A percentile compares a stretch with the other conserved stretches of the same genome.
These are phyloP conservation scores for Beta corolliflora DNA, from an alignment of 179 eudicot genomes.

Conservation along the genomic window DNA sequence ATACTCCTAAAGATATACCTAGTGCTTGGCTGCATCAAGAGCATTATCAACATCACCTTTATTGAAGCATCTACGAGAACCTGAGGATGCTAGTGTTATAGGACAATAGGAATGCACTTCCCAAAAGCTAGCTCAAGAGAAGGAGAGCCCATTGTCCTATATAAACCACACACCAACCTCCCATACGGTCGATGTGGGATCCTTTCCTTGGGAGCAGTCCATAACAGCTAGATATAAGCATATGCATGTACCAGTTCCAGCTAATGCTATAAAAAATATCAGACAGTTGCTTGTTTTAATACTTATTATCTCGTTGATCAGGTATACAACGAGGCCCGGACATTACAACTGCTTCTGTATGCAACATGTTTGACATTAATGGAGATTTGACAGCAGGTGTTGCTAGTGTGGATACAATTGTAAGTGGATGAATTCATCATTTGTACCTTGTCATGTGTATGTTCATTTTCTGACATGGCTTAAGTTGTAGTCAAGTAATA, in stretches of 20 bases:
- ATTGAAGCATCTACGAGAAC: background rate
- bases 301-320: slow-evolving; percentile 22
- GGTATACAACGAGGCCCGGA: slow-evolving; percentile 60
- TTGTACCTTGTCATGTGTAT: slow-evolving; percentile 19
- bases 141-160: too few species aligned
- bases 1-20: background rate
- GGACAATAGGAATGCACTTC: too few species aligned
- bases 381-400: slow-evolving; percentile 87
- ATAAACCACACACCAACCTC: too few species aligned
- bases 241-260: background rate
- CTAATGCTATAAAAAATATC: background rate
- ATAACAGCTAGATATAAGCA: background rate
- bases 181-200: too few species aligned
- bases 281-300: background rate
- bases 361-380: slow-evolving; percentile 68
- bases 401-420: slow-evolving; percentile 86
- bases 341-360: slow-evolving; percentile 75
- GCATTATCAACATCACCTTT: too few species aligned
- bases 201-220: too few species aligned
- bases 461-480: slow-evolving; percentile 8
- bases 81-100: background rate
- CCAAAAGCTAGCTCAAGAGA: too few species aligned
- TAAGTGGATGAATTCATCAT: slow-evolving; percentile 39
- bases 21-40: background rate
- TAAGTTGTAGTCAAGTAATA: background rate